Evolutionary conservation across 495 filamentous ascomycete species (phyloP), one percentile per base, ranked within the genome.

Genomic region (Chaetomium tenue): DNA sequence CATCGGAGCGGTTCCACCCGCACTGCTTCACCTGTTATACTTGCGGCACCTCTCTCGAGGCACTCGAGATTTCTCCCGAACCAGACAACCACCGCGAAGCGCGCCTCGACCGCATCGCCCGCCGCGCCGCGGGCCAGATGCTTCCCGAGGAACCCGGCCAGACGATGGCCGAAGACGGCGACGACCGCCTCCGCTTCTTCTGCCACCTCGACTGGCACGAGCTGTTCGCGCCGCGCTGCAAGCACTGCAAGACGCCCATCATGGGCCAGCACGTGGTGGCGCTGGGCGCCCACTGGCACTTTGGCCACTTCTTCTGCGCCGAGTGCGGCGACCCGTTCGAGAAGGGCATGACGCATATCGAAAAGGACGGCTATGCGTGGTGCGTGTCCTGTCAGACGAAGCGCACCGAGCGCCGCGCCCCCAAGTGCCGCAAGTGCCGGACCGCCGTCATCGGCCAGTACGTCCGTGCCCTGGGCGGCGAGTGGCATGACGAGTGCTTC

Each of bases 311-410:
- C 81, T 99, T 98, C 84, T 99, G 94, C 73, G 95, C 95, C 33
- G 91, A 99, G 82, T 99, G 94, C 77, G 94, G 94, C 66, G 94
- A 99, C 83, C 92, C 93, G 20, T 97, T 97, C 74, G 88, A 89
- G 72, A 79, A 82, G 18, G 80, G 84, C 46, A 93, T 87, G 58
- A 92, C 92, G 54, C 94, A 96, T 74, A 94, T 99, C 25, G 95
- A 99, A 75, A 96, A 95, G 75, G 93, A 98, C 67, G 93, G 93
- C n/a, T 98, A 95, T 78, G 94, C 94, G 39, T 99, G 95, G 95
- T 99, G 94, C 75, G 84, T 98, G 18, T 81, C 81, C 40, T 99
- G 94, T 75, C 93, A 98, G 78, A 92, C 91, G 40, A 93, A 92
- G 65, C 86, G 95, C 26, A 97, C 91, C 25, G 83, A 84, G 74